These are phyloP conservation scores for Fusarium sp. DNA, from an alignment of 2,329 filamentous ascomycete genomes.

Conservation along the genomic window DNA sequence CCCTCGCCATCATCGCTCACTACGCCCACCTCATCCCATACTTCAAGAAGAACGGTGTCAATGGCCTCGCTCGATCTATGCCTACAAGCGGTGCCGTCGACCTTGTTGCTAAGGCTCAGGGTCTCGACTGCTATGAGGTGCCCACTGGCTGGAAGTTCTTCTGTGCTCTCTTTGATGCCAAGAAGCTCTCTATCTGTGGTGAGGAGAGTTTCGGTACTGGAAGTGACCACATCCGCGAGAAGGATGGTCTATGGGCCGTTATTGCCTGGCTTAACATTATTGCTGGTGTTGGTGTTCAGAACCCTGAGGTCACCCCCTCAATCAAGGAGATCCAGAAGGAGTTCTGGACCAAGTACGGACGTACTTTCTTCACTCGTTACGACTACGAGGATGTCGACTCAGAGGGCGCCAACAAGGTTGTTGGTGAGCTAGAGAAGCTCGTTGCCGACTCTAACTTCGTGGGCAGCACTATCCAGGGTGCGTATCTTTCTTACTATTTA, in stretches of 20 bases:
- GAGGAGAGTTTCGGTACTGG: conserved; percentile 99
- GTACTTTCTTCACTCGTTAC: conserved; percentile 98
- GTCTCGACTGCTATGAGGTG: conserved; percentile 92
- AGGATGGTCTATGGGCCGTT: conserved; percentile 97
- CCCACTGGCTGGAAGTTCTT: conserved; percentile 99
- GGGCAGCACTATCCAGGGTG: conserved; percentile 82
- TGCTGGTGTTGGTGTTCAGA: conserved; percentile 87
- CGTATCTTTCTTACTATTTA: conserved; percentile 36
- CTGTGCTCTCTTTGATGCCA: conserved; percentile 92
- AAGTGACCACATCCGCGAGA: conserved; percentile 98
- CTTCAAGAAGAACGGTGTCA: conserved; percentile 97
- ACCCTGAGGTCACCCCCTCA: conserved; percentile 83
- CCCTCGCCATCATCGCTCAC: conserved; percentile 97
- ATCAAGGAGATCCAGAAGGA: conserved; percentile 97
- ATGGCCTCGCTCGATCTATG: conserved; percentile 96
- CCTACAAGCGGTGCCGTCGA: conserved; percentile 96
- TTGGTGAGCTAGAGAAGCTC: conserved; percentile 81
- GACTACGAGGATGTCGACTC: conserved; percentile 97
- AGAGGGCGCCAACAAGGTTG: conserved; percentile 90
- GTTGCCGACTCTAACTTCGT: conserved; percentile 81
- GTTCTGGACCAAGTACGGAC: conserved; percentile 96
- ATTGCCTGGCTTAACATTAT: conserved; percentile 99
- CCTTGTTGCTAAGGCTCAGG: conserved; percentile 94
- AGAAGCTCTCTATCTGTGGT: conserved; percentile 98
- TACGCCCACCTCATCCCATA: conserved; percentile 96